Base-by-base conservation (phyloP, 768 basidiomycete genomes). In the Auricularia cornea region DNA sequence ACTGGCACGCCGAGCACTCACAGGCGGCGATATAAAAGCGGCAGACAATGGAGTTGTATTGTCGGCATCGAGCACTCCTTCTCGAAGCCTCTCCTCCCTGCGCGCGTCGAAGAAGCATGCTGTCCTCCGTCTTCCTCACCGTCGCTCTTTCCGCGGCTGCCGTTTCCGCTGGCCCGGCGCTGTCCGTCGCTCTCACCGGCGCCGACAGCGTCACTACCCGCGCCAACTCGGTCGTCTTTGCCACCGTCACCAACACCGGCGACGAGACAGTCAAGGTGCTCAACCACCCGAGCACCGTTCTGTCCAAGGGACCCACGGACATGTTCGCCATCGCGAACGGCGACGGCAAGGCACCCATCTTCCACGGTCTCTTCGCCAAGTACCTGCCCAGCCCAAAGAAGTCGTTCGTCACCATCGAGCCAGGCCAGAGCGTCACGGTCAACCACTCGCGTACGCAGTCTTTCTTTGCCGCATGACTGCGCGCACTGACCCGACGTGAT, bases 181-280 rank as follows among this genome's bases (percentile, higher is more conserved):
- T 79, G 16, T 72, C 75, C 11, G 66, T 79, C 63, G 72, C 73
- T 61, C 74, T 78, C 57, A 62, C 73, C 28, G 78, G 76, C 69
- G 52, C 33, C 62, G 67, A 29, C 30, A 31, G 57, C 32, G 1
- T 35, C 14, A 14, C 35, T 35, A 14, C 10, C 1, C 10, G 8
- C 3, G 14, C 10, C 35, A 35, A 35, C 35, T 8, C 35, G 10
- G 48, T 52, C 20, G 74, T 82, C 59, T 68, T 68, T 29, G 69
- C 79, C n/a, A 77, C 75, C 48, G 48, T 82, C 63, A 77, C 75
- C 65, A 82, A 83, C 73, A 79, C 75, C n/a, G 80, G 81, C 57
- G 73, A 77, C 60, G 78, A 82, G 71, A 74, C 76, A n/a, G 62
- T 82, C 60, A 78, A 75, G 63, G 67, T 83, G 44, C 72, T 82